Evolutionary conservation across 331 rosid species (phyloP).

Genomic region (Quercus tomentella): DNA sequence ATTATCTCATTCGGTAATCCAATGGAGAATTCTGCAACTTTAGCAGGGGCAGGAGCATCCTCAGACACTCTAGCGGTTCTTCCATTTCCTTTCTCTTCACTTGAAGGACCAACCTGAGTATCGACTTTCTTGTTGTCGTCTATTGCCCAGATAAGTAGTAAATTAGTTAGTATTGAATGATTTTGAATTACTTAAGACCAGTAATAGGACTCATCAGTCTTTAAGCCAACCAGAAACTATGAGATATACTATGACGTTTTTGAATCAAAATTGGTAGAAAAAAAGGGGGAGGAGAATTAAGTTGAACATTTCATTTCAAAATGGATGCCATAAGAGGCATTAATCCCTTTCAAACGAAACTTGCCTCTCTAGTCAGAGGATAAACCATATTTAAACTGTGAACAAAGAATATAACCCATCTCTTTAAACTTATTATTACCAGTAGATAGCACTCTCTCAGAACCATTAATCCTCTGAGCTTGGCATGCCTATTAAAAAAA

Average conservation of each 20-base stretch:
- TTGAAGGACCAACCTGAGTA: slow-evolving; percentile 6
- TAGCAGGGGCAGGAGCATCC: neutral
- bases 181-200: neutral
- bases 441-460: slow-evolving; percentile 11
- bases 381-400: neutral
- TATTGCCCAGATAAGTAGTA: neutral
- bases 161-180: neutral
- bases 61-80: neutral
- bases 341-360: neutral
- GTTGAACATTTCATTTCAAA: too few relatives aligned
- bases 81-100: slow-evolving; percentile 6
- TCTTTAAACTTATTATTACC: slow-evolving; percentile 8
- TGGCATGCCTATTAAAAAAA: slow-evolving; percentile 17
- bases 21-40: slow-evolving; percentile 3
- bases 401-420: neutral
- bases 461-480: neutral
- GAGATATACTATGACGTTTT: too few relatives aligned
- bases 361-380: neutral
- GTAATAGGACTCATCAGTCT: neutral
- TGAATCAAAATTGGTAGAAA: too few relatives aligned
- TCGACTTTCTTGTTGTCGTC: slow-evolving; percentile 5
- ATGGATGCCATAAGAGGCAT: too few relatives aligned
- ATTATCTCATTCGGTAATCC: slow-evolving; percentile 2
- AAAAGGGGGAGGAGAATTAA: too few relatives aligned
- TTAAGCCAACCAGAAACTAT: neutral